Evolutionary conservation across 1,284 basidiomycete species (phyloP), one percentile per base, ranked within the genome.

Genomic region (Flammula alnicola): DNA sequence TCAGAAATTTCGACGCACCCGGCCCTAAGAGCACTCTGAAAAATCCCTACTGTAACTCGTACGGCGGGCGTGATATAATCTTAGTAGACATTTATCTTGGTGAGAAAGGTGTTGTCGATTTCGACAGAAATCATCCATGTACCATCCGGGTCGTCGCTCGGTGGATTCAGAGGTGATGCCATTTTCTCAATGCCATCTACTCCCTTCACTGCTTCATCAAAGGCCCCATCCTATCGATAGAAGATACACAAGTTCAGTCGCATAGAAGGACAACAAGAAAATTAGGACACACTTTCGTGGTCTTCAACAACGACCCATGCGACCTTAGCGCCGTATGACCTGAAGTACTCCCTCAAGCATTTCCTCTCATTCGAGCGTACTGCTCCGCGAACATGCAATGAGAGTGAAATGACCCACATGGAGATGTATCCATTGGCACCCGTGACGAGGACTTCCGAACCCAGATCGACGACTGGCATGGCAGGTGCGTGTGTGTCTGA

Each of bases 61-160:
- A 47, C 20, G 8, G 44, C 44, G 16, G 44, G 44, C 7, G 31
- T 23, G 12, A 47, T 47, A 32, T 32, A 47, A 5, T 38, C 44
- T 47, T 22, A 33, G 6, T 29, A 7, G 5, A 40, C 12, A 6
- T 25, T 40, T 11, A 16, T 26, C 14, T 8, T 3, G 6, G n/a
- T 22, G 12, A n/a, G 2, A 14, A 35, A 10, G 17, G 3, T 10
- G 5, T 22, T 3, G 1, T 16, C n/a, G 12, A 12, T 1, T 12
- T 11, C 27, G 12, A 12, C 14, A 9, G 3, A n/a, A n/a, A n/a
- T n/a, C n/a, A n/a, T n/a, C 8, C 4, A 8, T 30, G 9, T 17
- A 47, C 47, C 47, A 29, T 49, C 40, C 26, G 47, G 47, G 27
- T 49, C 47, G 8, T 40, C 47, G 6, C 40, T 40, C 3, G 30